Base-by-base conservation (phyloP, 2,329 filamentous ascomycete species). In the Colletotrichum plurivorum region DNA sequence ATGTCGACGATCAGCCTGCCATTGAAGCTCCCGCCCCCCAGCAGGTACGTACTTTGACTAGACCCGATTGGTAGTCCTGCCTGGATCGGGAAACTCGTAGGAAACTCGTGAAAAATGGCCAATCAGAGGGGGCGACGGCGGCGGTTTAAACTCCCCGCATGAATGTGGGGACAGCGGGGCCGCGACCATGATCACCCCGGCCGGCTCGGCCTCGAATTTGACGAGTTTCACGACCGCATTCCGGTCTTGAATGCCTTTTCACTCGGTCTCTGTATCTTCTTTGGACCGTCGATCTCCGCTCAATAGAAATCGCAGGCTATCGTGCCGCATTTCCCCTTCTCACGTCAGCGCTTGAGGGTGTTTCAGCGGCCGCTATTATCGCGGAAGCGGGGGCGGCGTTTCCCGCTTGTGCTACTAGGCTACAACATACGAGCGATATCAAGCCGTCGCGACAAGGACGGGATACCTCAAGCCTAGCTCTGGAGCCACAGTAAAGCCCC, bases 1-100 rank as follows among this genome's bases (percentile, higher is more conserved):
- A 20, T 12, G 7, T 12, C 6, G 31, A 36, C 18, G 18, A 49
- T 20, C 45, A n/a, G 16, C 16, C 46, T 31, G 36, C 25, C 45
- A 10, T 10, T 25, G 22, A 25, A 25, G 22, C 22, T 25, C 22
- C 22, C 22, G 3, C 22, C 22, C 22, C 22, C 22, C 22, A 25
- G 16, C 31, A 5, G 46, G 15, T 22, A 25, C 8, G n/a, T 22
- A 15, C 20, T 22, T 20, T 6, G 8, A 31, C 3, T 20, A 39
- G 13, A 22, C 59, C 52, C 46, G 45, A 20, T 27, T 12, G 36
- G 51, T 58, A 48, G 25, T 25, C 27, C 53, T 57, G 18, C 16
- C 67, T 67, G 16, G 55, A 69, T 63, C 57, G 45, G 56, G 63
- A 51, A 69, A 67, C 15, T 66, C 63, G 67, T 25, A 45, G 54